Conservation (phyloP, 2,329 filamentous ascomycete genomes). For the Microdochium bolleyi region DNA sequence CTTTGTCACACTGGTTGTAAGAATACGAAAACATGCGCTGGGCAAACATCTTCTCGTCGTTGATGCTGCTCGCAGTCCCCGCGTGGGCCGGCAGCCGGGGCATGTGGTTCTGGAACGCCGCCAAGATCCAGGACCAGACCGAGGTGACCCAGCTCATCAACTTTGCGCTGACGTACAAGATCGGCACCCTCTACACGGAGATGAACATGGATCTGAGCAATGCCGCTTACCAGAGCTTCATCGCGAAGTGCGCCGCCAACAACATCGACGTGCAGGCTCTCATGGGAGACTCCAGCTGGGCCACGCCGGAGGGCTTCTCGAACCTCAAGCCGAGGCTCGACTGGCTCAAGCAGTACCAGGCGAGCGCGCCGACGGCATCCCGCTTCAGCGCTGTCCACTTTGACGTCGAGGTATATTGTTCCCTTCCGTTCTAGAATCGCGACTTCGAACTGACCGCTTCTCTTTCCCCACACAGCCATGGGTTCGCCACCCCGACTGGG, state of each 20-base stretch:
- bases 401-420: not conserved
- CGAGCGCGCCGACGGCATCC: not conserved
- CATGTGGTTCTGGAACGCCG: slow-evolving; percentile 1
- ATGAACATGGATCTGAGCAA: not conserved
- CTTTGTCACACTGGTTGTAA: not conserved
- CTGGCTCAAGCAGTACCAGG: slow-evolving; percentile 1
- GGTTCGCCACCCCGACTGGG: not conserved
- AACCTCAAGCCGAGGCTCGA: not conserved
- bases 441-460: not conserved
- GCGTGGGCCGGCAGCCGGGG: not conserved
- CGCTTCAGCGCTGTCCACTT: not conserved
- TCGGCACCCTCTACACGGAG: not conserved
- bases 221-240: not conserved
- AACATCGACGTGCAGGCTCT: not conserved
- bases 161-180: not conserved
- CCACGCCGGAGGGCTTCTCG: not conserved
- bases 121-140: not conserved
- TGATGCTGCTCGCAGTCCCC: not conserved
- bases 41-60: not conserved
- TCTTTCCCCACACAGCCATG: not conserved
- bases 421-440: not conserved
- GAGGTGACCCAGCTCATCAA: not conserved
- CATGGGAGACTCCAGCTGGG: not conserved
- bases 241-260: not conserved
- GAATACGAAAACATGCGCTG: not conserved